Conservation (phyloP, 2,329 filamentous ascomycete species). For the Microcyclospora tardicrescens region DNA sequence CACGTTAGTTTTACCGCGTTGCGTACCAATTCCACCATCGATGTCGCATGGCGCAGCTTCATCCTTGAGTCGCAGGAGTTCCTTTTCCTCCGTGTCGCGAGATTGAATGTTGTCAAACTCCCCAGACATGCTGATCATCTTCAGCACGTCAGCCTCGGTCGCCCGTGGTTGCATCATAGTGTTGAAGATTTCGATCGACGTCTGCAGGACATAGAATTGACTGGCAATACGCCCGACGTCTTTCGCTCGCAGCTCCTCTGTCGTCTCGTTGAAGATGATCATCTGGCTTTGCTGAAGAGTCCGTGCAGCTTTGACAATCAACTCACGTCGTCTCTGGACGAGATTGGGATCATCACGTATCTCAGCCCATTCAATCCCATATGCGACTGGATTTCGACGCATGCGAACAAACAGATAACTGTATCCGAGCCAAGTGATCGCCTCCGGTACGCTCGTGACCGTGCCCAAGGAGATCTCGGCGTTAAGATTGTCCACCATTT, state of each 20-base stretch:
- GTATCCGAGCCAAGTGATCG: slow-evolving; percentile 94
- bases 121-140: slow-evolving; percentile 94
- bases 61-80: slow-evolving; percentile 61
- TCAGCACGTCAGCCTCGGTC: slow-evolving; percentile 81
- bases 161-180: slow-evolving; percentile 76
- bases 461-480: slow-evolving; percentile 89
- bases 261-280: slow-evolving; percentile 95
- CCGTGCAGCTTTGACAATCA: slow-evolving; percentile 78
- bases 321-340: slow-evolving; percentile 68
- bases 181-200: slow-evolving; percentile 93
- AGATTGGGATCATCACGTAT: slow-evolving; percentile 76
- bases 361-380: slow-evolving; percentile 92
- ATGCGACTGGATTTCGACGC: slow-evolving; percentile 78
- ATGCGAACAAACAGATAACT: slow-evolving; percentile 96
- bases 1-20: slow-evolving; percentile 92
- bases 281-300: slow-evolving; percentile 89
- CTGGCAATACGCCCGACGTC: slow-evolving; percentile 94
- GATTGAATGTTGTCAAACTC: slow-evolving; percentile 97
- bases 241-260: slow-evolving; percentile 84
- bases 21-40: slow-evolving; percentile 49
- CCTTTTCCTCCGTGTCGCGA: slow-evolving; percentile 77
- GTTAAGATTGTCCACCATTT: slow-evolving; percentile 91
- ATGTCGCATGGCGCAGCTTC: slow-evolving; percentile 67
- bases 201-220: slow-evolving; percentile 90
- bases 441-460: slow-evolving; percentile 85